These are phyloP conservation scores for Xylaria flabelliformis DNA, from an alignment of 495 filamentous ascomycete species.

Conservation along the genomic window DNA sequence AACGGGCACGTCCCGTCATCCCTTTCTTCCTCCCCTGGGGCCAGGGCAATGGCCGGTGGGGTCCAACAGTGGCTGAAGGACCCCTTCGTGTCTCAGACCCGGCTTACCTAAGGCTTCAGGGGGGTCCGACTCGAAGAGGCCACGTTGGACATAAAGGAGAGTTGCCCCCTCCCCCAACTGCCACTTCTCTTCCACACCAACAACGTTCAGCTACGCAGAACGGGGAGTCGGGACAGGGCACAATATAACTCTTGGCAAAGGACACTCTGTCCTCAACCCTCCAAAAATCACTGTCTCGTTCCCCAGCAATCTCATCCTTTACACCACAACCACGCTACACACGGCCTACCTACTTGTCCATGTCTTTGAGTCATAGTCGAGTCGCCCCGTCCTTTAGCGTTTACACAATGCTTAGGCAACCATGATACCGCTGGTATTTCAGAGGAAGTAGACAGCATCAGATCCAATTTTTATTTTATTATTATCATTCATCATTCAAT, in stretches of 20 bases:
- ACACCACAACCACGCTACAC: slow-evolving; percentile 13
- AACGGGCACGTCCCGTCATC: neutral
- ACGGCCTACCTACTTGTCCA: neutral
- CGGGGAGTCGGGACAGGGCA: neutral
- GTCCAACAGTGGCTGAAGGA: slow-evolving; percentile 11
- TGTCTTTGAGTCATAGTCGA: neutral
- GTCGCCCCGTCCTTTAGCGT: neutral
- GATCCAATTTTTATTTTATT: neutral
- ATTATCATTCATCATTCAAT: slow-evolving; percentile 25
- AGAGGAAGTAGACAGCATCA: slow-evolving; percentile 32
- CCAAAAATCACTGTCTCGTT: neutral
- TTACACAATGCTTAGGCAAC: slow-evolving; percentile 18
- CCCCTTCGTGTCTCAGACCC: slow-evolving; percentile 1
- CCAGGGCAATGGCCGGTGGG: slow-evolving; percentile 1
- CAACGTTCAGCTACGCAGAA: neutral
- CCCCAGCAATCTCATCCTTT: neutral
- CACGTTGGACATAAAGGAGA: slow-evolving; percentile 46
- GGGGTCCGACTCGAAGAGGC: slow-evolving; percentile 29
- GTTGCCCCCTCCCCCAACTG: slow-evolving; percentile 25
- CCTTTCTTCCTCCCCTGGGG: slow-evolving; percentile 1
- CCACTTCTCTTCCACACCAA: slow-evolving; percentile 2
- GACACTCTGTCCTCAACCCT: slow-evolving; percentile 30
- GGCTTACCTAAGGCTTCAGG: neutral
- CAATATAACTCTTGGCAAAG: slow-evolving; percentile 15
- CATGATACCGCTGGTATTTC: slow-evolving; percentile 38